Evolutionary conservation across 2,329 filamentous ascomycete species (phyloP).

Genomic region (Clarireedia paspali): DNA sequence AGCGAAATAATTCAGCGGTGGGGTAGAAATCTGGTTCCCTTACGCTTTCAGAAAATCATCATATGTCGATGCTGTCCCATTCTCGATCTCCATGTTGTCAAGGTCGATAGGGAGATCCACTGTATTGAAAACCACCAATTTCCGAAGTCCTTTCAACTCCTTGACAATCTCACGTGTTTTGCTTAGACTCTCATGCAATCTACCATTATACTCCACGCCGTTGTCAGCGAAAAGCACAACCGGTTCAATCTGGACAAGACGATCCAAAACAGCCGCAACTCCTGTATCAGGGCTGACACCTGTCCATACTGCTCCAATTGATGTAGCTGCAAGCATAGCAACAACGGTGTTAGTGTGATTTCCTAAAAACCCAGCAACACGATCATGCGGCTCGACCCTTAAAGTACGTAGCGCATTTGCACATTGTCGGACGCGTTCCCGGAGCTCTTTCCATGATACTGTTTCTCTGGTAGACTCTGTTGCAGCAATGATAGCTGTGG

Average conservation of each 20-base stretch:
- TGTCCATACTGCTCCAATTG: constrained; percentile 86
- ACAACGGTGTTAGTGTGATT: constrained; percentile 85
- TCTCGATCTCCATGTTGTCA: constrained; percentile 14
- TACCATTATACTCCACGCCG: constrained; percentile 83
- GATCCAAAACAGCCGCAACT: constrained; percentile 82
- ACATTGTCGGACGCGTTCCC: constrained; percentile 68
- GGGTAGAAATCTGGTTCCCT: not conserved
- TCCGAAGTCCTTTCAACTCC: constrained; percentile 53
- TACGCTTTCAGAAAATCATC: constrained; percentile 35
- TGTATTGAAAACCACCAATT: constrained; percentile 68
- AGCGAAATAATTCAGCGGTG: constrained; percentile 14
- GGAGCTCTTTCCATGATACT: constrained; percentile 71
- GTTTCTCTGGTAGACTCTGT: constrained; percentile 59
- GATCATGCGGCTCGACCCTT: constrained; percentile 49
- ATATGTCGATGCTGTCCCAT: constrained; percentile 34
- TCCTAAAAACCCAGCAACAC: constrained; percentile 70
- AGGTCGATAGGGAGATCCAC: constrained; percentile 34
- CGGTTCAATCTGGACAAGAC: constrained; percentile 78
- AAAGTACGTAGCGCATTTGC: constrained; percentile 60
- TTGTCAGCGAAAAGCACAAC: constrained; percentile 75
- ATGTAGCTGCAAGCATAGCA: constrained; percentile 76
- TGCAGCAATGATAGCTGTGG: constrained; percentile 67
- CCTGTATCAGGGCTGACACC: constrained; percentile 89
- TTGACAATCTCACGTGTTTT: constrained; percentile 75
- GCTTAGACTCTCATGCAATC: constrained; percentile 68